Base-by-base conservation (phyloP, 768 basidiomycete genomes). In the Mycena vitilis region DNA sequence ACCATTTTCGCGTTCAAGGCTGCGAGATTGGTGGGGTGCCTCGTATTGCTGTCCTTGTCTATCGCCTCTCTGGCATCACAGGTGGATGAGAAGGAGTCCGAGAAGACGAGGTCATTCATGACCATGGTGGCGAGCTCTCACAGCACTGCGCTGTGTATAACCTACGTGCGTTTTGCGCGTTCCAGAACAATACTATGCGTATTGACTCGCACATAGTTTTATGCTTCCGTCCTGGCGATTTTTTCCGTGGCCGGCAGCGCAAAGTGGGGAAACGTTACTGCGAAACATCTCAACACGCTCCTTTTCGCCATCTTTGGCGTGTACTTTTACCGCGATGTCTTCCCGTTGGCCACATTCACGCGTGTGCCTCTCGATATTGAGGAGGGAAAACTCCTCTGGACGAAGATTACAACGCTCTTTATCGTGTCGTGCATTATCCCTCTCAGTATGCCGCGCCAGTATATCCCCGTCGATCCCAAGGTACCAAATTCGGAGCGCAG, bases 311-410 rank as follows among this genome's bases (percentile, higher is more conserved):
- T 73, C 66, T 80, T 69, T 80, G 70, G 60, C 0, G 80, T 89
- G 2, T 92, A 86, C 73, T 73, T 77, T 36, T 88, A 88, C 74
- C 84, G 89, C 34, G 85, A 88, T 73, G 55, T 92, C 5, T 89
- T 84, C 79, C 90, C 91, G 10, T 73, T 91, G 15, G 81, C 84
- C 8, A 91, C 87, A 2, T 88, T 78, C 74, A 76, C 79, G 4
- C 73, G 83, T 18, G 34, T 53, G 8, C 88, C 89, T 1, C 66
- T 77, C 34, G 90, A 91, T 71, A 74, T 74, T 8, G 71, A 70
- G 1, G 83, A 86, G 69, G 86, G 87, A 7, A 64, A 67, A 34
- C 54, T 85, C 6, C 78, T 90, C 4, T 91, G 89, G 89, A 72
- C 79, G 1, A 84, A 87, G 69, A 69, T 89, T 16, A 75, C 71